Evolutionary conservation across 2,329 filamentous ascomycete genomes (phyloP).

Genomic region (Zarea fungicola): DNA sequence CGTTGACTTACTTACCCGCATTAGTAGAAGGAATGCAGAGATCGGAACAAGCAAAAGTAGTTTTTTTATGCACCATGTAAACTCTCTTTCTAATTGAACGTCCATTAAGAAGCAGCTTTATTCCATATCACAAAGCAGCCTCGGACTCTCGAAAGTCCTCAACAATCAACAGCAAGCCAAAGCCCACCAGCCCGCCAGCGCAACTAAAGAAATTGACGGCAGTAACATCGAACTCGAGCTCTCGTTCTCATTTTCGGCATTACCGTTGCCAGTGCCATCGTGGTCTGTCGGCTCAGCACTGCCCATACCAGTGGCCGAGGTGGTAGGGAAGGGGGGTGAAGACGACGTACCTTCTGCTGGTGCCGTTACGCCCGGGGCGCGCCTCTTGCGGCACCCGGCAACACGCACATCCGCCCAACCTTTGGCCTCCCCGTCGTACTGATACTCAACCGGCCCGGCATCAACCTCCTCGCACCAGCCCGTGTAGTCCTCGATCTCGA

Average conservation of each 20-base stretch:
- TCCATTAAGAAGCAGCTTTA: too few species aligned
- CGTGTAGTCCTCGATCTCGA: constrained; percentile 26
- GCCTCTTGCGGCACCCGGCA: constrained; percentile 22
- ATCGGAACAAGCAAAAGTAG: too few species aligned
- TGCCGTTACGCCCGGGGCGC: constrained; percentile 11
- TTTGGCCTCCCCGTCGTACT: constrained; percentile 22
- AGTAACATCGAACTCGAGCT: not conserved
- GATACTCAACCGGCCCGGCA: constrained; percentile 21
- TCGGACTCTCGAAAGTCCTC: too few species aligned
- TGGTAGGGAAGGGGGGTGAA: not conserved
- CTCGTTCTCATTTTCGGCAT: not conserved
- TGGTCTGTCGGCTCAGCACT: constrained; percentile 7
- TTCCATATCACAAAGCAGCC: too few species aligned
- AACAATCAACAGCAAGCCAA: too few species aligned
- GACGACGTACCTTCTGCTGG: constrained; percentile 8
- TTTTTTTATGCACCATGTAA: too few species aligned
- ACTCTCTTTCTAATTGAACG: too few species aligned
- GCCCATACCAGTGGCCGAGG: not conserved
- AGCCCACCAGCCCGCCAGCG: too few species aligned
- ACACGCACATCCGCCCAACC: constrained; percentile 27
- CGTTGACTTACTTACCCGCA: too few species aligned
- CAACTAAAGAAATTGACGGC: too few species aligned
- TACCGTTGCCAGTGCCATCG: not conserved
- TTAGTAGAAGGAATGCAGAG: too few species aligned
- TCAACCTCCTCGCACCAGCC: constrained; percentile 23